Conservation (phyloP, 192 early-diverging fungal species). For the Paraglomus occultum region DNA sequence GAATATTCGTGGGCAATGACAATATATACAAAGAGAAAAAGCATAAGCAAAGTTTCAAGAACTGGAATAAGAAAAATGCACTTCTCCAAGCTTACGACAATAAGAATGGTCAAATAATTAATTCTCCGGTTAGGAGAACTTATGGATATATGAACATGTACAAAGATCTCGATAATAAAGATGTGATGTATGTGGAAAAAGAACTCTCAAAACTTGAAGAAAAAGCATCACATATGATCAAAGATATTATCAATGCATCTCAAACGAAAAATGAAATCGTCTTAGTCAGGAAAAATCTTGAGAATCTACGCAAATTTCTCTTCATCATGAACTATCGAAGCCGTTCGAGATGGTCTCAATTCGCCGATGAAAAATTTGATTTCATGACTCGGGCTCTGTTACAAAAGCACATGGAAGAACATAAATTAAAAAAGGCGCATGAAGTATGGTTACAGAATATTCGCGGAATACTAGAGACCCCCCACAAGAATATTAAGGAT, state of each 20-base stretch:
- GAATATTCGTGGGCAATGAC: conserved; percentile 2
- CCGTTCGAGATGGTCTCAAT: conserved; percentile 30
- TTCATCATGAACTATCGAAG: conserved; percentile 34
- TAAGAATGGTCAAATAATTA: neutral
- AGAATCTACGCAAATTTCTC: conserved; percentile 34
- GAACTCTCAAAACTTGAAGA: conserved; percentile 29
- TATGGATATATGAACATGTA: conserved; percentile 30
- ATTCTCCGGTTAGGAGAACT: conserved; percentile 16
- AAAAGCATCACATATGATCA: conserved; percentile 25
- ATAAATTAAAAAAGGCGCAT: conserved; percentile 27
- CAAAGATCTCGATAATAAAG: conserved; percentile 28
- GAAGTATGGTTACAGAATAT: conserved; percentile 41
- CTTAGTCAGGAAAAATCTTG: conserved; percentile 11
- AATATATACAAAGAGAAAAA: neutral
- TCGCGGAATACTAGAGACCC: conserved; percentile 35
- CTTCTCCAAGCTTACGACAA: conserved; percentile 32
- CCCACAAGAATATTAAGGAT: conserved; percentile 15
- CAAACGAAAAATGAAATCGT: conserved; percentile 17
- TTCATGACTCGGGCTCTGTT: neutral
- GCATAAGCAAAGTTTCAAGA: conserved; percentile 12
- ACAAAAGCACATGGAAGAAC: conserved; percentile 28
- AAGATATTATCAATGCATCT: conserved; percentile 21
- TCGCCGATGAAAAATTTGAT: conserved; percentile 25
- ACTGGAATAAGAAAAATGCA: conserved; percentile 9
- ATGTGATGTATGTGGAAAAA: conserved; percentile 37